Base-by-base conservation (phyloP, 306 rosid species). In the Biancaea sappan region DNA sequence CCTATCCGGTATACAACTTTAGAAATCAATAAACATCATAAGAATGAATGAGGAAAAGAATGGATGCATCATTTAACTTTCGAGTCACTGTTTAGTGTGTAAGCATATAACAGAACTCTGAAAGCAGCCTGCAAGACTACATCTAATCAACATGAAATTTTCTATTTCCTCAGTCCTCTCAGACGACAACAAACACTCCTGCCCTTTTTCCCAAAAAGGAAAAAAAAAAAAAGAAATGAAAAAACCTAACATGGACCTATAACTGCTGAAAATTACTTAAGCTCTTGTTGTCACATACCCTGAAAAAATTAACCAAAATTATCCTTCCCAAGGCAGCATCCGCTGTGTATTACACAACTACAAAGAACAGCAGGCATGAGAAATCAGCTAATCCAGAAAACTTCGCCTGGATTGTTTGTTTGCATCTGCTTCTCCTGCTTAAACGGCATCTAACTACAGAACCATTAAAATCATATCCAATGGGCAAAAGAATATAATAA, bases 251-350 rank as follows among this genome's bases (percentile, higher is more conserved):
- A 60, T n/a, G n/a, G n/a, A n/a, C n/a, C n/a, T n/a, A n/a, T n/a
- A n/a, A n/a, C n/a, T n/a, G n/a, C n/a, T n/a, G n/a, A n/a, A n/a
- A n/a, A n/a, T n/a, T n/a, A n/a, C n/a, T n/a, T n/a, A n/a, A n/a
- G n/a, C n/a, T n/a, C n/a, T n/a, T n/a, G n/a, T n/a, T n/a, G n/a
- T n/a, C n/a, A n/a, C n/a, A n/a, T n/a, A n/a, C n/a, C n/a, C n/a
- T n/a, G n/a, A n/a, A n/a, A n/a, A 60, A 60, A 32, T 60, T 1
- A 74, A 44, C 76, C 60, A 78, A 54, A 61, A 66, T 34, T 29
- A 54, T 69, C 52, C 81, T 69, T 56, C 66, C 65, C 56, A 66
- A 81, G 82, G 82, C 77, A 24, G 78, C 78, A 77, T 68, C 76
- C 37, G 71, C 79, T 65, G 73, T 46, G 77, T 72, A 79, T 68